Evolutionary conservation across 495 filamentous ascomycete genomes (phyloP), one percentile per base, ranked within the genome.

Genomic region (Annulohypoxylon nitens): DNA sequence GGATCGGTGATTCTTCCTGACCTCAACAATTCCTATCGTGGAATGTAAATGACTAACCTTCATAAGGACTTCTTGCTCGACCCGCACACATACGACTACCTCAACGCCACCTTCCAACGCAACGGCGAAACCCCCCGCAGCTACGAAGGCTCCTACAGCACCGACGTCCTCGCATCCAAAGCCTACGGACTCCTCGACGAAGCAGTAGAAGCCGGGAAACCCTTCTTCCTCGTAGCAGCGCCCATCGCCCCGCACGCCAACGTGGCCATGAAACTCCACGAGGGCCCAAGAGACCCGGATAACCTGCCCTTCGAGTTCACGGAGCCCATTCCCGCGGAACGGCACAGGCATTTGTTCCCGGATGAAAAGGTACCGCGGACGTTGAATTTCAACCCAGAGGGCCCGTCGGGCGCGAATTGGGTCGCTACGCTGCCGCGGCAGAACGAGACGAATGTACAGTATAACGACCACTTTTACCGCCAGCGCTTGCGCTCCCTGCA

Each of bases 401-500:
- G 83, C 68, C 77, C 83, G 4, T 85, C 85, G 43, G 88, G 90
- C 20, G 89, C 83, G 8, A 88, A 82, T 66, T 93, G 90, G 90
- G 74, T 92, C 57, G 71, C 71, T 6, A 66, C 75, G 16, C 82
- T 92, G 0, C 83, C 84, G 0, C 79, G 82, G 54, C 88, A 88
- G 63, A 87, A 87, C 68, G 74, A 86, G 54, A 77, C 82, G 5
- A 85, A 87, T 10, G 75, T 91, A 14, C 86, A 84, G 5, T 90
- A 89, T 64, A 87, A 90, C 68, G 90, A 93, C 72, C 81, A 88
- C 63, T 91, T 87, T 79, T 91, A 93, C 75, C 86, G 90, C 2
- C 79, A 82, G 5, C 85, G 90, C 2, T 79, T 92, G n/a, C 89
- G 86, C 14, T 79, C 88, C 1, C 75, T 92, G 5, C 89, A 91